phyloP scores from a whole-genome alignment of 108 stramenopile species.

The Skeletonema grethae region DNA sequence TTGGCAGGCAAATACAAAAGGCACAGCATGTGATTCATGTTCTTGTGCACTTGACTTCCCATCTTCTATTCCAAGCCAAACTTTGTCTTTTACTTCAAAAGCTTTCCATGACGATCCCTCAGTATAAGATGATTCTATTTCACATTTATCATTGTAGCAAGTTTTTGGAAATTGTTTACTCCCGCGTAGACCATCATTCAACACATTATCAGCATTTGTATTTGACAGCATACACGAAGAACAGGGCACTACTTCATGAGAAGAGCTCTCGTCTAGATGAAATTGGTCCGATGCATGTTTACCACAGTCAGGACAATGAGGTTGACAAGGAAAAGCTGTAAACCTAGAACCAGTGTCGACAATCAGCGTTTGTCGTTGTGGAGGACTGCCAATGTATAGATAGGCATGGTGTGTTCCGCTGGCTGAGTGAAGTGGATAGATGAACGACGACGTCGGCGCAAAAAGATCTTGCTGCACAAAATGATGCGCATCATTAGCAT shows the following conservation, averaged over 20 bases:
- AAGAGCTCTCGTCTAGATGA: slow-evolving; percentile 20
- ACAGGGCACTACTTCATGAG: slow-evolving; percentile 36
- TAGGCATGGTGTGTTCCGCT: slow-evolving; percentile 91
- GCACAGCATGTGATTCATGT: slow-evolving; percentile 44
- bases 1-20: slow-evolving; percentile 95
- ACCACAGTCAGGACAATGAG: slow-evolving; percentile 78
- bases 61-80: slow-evolving; percentile 63
- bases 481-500: neutral
- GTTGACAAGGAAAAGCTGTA: slow-evolving; percentile 90
- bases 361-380: slow-evolving; percentile 92
- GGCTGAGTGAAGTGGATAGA: slow-evolving; percentile 61
- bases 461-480: neutral
- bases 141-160: slow-evolving; percentile 47
- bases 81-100: slow-evolving; percentile 74
- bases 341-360: slow-evolving; percentile 92
- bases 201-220: slow-evolving; percentile 7
- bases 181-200: slow-evolving; percentile 17
- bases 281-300: slow-evolving; percentile 57
- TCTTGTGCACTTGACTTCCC: slow-evolving; percentile 8
- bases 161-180: slow-evolving; percentile 6
- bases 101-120: slow-evolving; percentile 78
- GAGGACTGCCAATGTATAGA: slow-evolving; percentile 90
- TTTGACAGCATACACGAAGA: slow-evolving; percentile 21
- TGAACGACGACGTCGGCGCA: slow-evolving; percentile 24
- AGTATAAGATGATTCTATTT: slow-evolving; percentile 69